Base-by-base conservation (phyloP, 2,329 filamentous ascomycete species). In the Fusarium oligoseptatum region DNA sequence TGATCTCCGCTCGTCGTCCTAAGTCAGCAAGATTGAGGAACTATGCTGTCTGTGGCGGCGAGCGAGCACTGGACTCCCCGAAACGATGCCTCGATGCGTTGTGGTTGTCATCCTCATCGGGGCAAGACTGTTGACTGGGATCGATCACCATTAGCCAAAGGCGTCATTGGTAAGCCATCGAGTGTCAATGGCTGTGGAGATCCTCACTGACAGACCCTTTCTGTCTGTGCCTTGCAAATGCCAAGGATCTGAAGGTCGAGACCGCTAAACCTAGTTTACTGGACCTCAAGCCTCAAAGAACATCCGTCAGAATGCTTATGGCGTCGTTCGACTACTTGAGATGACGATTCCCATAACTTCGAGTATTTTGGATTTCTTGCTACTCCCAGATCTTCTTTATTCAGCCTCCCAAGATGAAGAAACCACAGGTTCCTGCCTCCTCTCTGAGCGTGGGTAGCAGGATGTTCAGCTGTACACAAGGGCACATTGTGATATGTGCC, bases 401-500 rank as follows among this genome's bases (percentile, higher is more conserved):
- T n/a, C 45, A 50, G 45, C 43, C 4, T 36, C 8, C 43, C 60
- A 64, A 9, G 6, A 75, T 75, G 73, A 75, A 75, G 45, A n/a
- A 50, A 24, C 43, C 50, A 50, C 66, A 73, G 14, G 45, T 36
- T 15, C 55, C 61, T 17, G 48, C 20, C 11, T 34, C 48, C 6
- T 55, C 63, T 11, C 32, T 58, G 15, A 29, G 34, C 14, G 27
- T 60, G 6, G 43, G 36, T 24, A 32, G 52, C 9, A 15, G 64
- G 8, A 37, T 68, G 1, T 37, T 75, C 11, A 74, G 64, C 24
- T 74, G 73, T 24, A 69, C 67, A 27, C 64, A 65, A 60, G 67
- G 73, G 3, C 70, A 75, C 41, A 45, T 75, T 15, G 73, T 64
- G 20, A 55, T 74, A 57, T 66, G 73, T 15, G 73, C 67, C 45